Evolutionary conservation across 257 asterid species (phyloP).

Genomic region (Fraxinus excelsior): DNA sequence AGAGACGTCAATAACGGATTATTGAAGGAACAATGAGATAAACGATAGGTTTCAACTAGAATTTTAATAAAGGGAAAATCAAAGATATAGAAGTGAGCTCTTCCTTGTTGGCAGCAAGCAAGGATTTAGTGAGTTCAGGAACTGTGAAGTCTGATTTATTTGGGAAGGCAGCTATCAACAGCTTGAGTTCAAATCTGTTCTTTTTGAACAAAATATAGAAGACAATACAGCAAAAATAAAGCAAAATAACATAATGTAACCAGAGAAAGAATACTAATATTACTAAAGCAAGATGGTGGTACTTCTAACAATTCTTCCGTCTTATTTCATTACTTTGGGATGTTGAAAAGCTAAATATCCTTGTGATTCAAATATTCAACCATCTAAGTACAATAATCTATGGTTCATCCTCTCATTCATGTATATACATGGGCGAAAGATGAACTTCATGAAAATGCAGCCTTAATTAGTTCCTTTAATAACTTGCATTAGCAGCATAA

Average conservation of each 20-base stretch:
- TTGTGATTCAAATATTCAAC: background rate
- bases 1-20: background rate
- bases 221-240: background rate
- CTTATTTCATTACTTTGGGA: background rate
- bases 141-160: background rate
- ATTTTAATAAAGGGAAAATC: background rate
- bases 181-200: background rate
- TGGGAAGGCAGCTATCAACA: background rate
- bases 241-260: background rate
- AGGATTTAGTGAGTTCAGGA: background rate
- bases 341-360: background rate
- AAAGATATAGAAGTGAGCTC: background rate
- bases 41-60: background rate
- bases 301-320: background rate
- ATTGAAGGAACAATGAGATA: background rate
- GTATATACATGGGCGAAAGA: background rate
- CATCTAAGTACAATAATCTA: background rate
- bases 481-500: conserved; percentile 3
- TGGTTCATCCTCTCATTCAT: background rate
- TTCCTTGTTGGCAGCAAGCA: background rate
- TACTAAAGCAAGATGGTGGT: background rate
- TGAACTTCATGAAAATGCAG: background rate
- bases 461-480: background rate
- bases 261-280: background rate
- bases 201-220: background rate